These are phyloP conservation scores for Monilinia polystroma DNA, from an alignment of 2,329 filamentous ascomycete species.

Conservation along the genomic window DNA sequence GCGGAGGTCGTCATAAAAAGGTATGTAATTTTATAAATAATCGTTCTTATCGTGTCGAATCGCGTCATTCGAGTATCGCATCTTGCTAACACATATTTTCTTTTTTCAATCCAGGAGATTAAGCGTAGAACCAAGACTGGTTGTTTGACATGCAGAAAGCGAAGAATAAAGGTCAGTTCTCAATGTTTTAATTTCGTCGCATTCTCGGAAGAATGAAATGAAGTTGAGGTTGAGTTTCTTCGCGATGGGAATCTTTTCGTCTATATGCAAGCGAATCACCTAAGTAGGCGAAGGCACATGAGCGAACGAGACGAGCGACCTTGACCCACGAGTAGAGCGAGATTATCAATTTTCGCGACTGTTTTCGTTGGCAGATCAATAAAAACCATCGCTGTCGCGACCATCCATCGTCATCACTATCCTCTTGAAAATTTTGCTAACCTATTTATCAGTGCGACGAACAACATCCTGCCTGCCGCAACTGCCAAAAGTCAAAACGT, in stretches of 20 bases:
- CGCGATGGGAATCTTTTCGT: conserved; percentile 40
- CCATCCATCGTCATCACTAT: conserved; percentile 16
- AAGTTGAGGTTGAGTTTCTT: conserved; percentile 35
- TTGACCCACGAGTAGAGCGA: conserved; percentile 24
- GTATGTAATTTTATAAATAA: conserved; percentile 29
- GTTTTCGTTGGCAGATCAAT: conserved; percentile 18
- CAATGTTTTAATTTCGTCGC: conserved; percentile 28
- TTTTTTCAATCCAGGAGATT: conserved; percentile 55
- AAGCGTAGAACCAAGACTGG: conserved; percentile 73
- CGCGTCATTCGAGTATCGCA: conserved; percentile 24
- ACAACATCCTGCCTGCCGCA: conserved; percentile 85
- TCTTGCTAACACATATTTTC: conserved; percentile 32
- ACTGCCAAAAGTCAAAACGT: conserved; percentile 85
- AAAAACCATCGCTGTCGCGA: conserved; percentile 13
- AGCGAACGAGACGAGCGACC: conserved; percentile 30
- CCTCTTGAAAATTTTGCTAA: conserved; percentile 22
- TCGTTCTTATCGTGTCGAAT: conserved; percentile 20
- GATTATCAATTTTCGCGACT: conserved; percentile 20
- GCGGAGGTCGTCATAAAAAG: conserved; percentile 60
- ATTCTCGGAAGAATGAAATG: conserved; percentile 31
- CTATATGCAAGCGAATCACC: conserved; percentile 42
- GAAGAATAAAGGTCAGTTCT: conserved; percentile 68
- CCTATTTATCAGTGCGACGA: conserved; percentile 77
- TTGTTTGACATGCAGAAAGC: conserved; percentile 64
- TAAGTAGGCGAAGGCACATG: conserved; percentile 42